Percentiles rank a stretch among this genome's conserved stretches.
Evolutionary conservation across 2,329 filamentous ascomycete species (phyloP).

Genomic region (Neophaeococcomyces aloes): DNA sequence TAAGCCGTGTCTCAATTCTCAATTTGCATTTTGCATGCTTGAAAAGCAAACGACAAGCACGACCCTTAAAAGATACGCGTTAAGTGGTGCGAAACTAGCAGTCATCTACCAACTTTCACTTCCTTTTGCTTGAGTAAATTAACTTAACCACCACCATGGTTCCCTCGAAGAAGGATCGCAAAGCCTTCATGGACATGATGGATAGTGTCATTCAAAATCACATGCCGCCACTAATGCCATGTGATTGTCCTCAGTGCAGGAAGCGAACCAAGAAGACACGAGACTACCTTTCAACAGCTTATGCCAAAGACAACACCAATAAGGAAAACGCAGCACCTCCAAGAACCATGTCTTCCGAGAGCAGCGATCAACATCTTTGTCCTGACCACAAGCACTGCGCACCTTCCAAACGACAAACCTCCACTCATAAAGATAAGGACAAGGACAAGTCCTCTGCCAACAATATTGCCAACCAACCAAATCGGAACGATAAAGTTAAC

Average conservation of each 20-base stretch:
- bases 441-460: constrained; percentile 2
- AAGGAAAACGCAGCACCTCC: constrained; percentile 3
- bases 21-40: too few relatives aligned
- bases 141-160: not conserved
- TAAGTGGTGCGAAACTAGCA: too few relatives aligned
- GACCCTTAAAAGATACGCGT: too few relatives aligned
- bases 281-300: not conserved
- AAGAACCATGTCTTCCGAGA: not conserved
- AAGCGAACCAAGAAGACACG: not conserved
- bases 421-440: constrained; percentile 7
- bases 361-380: constrained; percentile 1
- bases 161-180: constrained; percentile 1
- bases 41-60: too few relatives aligned
- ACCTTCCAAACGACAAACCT: not conserved
- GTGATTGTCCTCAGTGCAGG: constrained; percentile 6
- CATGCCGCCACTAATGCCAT: not conserved
- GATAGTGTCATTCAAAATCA: constrained; percentile 7
- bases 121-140: not conserved
- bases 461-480: not conserved
- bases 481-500: constrained; percentile 9
- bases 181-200: constrained; percentile 9
- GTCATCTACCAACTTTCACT: not conserved
- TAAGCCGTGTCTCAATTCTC: too few relatives aligned
- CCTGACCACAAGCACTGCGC: constrained; percentile 5
- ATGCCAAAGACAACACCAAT: not conserved